Evolutionary conservation across 2,329 filamentous ascomycete species (phyloP), one percentile per base, ranked within the genome.

Genomic region (Blumeriella jaapii): DNA sequence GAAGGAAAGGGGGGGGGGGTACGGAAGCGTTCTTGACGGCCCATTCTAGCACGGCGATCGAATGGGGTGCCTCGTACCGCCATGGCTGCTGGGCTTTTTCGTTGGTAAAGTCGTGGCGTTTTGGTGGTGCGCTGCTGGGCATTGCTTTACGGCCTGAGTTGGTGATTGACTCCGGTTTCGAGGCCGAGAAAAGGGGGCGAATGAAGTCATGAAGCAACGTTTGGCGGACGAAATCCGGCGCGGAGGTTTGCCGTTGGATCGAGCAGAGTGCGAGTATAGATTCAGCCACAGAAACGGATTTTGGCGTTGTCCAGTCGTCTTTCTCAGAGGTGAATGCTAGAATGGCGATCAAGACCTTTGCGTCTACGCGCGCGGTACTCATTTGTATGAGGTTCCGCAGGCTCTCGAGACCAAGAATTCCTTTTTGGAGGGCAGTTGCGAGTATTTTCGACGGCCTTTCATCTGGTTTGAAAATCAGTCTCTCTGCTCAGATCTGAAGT

Each of bases 181-280:
- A 63, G 39, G 65, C 67, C 17, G 67, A 64, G 60, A 87, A 86
- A 5, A 82, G 60, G 17, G 77, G 77, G 23, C 75, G 76, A 32
- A 87, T 65, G 50, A 76, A 76, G 48, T 61, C 59, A 42, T 68
- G 63, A 3, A 87, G 67, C 37, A 85, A 61, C 24, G 65, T 59
- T n/a, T 65, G 61, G 12, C 67, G 60, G 45, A 76, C 60, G 45
- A 74, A 68, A 2, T 45, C 36, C 12, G 31, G n/a, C 3, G 40
- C 31, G 13, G 34, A 28, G 8, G 37, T 24, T 23, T 54, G 40
- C 5, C 14, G 4, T 6, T 29, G 13, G 11, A 38, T 29, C 19
- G 58, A 13, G 1, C 26, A 50, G 2, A 42, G 13, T 1, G 49
- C 27, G 4, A 69, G 42, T 1, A 68, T 41, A 2, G 30, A 23